Evolutionary conservation across 2,329 filamentous ascomycete species (phyloP).

Genomic region (Talaromyces amestolkiae): DNA sequence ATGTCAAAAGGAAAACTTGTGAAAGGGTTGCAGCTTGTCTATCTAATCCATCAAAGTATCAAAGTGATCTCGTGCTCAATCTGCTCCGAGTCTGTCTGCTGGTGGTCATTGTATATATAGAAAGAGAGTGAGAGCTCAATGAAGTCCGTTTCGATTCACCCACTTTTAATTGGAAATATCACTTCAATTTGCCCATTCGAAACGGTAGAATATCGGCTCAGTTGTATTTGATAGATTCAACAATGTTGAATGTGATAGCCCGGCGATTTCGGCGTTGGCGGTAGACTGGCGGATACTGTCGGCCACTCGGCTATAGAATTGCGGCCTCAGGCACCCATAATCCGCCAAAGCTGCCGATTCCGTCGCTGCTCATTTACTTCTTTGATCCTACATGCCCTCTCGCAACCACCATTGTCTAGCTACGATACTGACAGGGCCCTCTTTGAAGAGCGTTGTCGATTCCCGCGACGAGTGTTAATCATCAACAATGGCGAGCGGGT

Average conservation of each 20-base stretch:
- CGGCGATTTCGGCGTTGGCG: constrained; percentile 8
- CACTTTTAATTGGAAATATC: background rate
- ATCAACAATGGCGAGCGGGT: constrained; percentile 45
- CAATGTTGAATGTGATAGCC: background rate
- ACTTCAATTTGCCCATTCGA: background rate
- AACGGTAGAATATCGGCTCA: too few relatives aligned
- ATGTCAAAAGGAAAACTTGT: background rate
- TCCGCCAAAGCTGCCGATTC: constrained; percentile 5
- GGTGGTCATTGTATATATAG: background rate
- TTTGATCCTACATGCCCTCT: background rate
- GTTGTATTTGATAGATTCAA: too few relatives aligned
- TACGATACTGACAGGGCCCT: background rate
- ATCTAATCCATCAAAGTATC: too few relatives aligned
- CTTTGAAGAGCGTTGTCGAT: background rate
- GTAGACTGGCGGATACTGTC: constrained; percentile 9
- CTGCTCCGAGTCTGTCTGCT: background rate
- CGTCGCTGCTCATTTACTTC: constrained; percentile 8
- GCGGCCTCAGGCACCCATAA: background rate
- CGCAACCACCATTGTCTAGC: background rate
- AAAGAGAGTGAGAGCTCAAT: too few relatives aligned
- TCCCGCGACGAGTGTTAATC: background rate
- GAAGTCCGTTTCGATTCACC: background rate
- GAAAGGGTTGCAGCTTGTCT: background rate
- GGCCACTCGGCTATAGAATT: background rate
- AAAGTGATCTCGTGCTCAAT: background rate